These are phyloP conservation scores for Nicotiana obtusifolia DNA, from an alignment of 257 asterid genomes.

Conservation along the genomic window DNA sequence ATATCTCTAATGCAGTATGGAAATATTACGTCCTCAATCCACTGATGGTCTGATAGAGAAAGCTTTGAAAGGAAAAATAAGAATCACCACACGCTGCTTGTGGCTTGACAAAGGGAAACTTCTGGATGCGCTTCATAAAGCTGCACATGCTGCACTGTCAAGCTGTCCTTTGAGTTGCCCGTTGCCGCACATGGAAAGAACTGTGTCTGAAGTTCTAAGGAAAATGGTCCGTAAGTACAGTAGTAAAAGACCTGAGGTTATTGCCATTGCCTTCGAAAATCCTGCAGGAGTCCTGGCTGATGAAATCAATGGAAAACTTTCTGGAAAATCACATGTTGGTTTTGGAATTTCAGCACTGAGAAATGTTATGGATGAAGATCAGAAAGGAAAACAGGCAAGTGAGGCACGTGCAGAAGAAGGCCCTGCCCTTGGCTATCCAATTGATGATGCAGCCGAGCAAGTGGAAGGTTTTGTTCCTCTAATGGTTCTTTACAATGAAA, in stretches of 20 bases:
- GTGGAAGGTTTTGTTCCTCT: constrained; percentile 46
- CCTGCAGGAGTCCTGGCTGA: constrained; percentile 78
- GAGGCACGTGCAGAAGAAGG: constrained; percentile 43
- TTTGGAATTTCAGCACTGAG: constrained; percentile 50
- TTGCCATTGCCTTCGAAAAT: constrained; percentile 81
- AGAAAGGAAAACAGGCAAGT: constrained; percentile 33
- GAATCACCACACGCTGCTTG: constrained; percentile 94
- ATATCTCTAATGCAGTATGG: constrained; percentile 61
- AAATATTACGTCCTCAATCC: constrained; percentile 75
- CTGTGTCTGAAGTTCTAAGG: constrained; percentile 82
- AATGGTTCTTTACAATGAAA: constrained; percentile 9
- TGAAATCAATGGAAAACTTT: constrained; percentile 66
- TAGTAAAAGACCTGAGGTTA: constrained; percentile 91
- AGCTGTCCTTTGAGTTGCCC: constrained; percentile 91
- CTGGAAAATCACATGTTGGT: constrained; percentile 45
- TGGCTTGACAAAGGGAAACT: constrained; percentile 99
- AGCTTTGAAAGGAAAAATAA: constrained; percentile 77
- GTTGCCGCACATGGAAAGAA: constrained; percentile 84
- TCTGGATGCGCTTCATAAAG: constrained; percentile 90
- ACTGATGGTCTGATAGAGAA: constrained; percentile 40
- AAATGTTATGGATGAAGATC: constrained; percentile 50
- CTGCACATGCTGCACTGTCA: constrained; percentile 90
- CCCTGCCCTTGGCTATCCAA: constrained; percentile 25
- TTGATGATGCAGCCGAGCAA: constrained; percentile 31
- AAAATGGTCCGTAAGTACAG: constrained; percentile 89